Evolutionary conservation across 495 filamentous ascomycete genomes (phyloP).

Genomic region (Xylaria venustula): DNA sequence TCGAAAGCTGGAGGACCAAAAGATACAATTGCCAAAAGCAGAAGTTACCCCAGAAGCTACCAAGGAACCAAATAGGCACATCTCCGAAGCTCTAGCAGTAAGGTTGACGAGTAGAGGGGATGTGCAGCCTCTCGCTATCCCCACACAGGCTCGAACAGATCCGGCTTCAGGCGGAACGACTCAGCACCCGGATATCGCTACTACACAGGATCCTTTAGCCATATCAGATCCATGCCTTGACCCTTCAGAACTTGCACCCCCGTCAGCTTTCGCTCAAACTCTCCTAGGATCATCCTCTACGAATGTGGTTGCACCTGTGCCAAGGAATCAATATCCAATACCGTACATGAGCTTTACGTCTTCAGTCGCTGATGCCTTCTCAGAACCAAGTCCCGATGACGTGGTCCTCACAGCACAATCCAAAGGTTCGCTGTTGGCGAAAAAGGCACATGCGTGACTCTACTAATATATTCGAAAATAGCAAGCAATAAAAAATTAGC

Average conservation of each 20-base stretch:
- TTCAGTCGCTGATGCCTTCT: slow-evolving; percentile 60
- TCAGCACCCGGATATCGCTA: neutral
- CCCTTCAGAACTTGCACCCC: slow-evolving; percentile 39
- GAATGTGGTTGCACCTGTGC: slow-evolving; percentile 31
- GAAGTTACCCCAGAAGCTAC: neutral
- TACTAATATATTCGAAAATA: slow-evolving; percentile 40
- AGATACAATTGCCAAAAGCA: slow-evolving; percentile 1
- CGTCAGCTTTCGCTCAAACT: slow-evolving; percentile 68
- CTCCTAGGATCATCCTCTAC: slow-evolving; percentile 57
- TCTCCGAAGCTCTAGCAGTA: neutral
- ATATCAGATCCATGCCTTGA: slow-evolving; percentile 5
- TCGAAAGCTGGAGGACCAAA: slow-evolving; percentile 42
- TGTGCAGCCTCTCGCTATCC: neutral
- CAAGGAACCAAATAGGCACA: slow-evolving; percentile 19
- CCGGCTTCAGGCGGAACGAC: neutral
- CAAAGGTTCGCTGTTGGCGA: slow-evolving; percentile 72
- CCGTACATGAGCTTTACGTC: slow-evolving; percentile 47
- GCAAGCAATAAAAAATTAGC: slow-evolving; percentile 45
- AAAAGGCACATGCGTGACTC: slow-evolving; percentile 33
- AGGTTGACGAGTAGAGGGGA: neutral
- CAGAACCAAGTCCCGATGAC: slow-evolving; percentile 93
- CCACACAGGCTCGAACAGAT: neutral
- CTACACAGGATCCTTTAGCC: neutral
- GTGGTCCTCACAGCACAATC: slow-evolving; percentile 81
- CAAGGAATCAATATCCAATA: slow-evolving; percentile 45